Percentiles rank a stretch among this genome's conserved stretches.
phyloP scores from a whole-genome alignment of 768 basidiomycete species.

The Collybiopsis luxurians region DNA sequence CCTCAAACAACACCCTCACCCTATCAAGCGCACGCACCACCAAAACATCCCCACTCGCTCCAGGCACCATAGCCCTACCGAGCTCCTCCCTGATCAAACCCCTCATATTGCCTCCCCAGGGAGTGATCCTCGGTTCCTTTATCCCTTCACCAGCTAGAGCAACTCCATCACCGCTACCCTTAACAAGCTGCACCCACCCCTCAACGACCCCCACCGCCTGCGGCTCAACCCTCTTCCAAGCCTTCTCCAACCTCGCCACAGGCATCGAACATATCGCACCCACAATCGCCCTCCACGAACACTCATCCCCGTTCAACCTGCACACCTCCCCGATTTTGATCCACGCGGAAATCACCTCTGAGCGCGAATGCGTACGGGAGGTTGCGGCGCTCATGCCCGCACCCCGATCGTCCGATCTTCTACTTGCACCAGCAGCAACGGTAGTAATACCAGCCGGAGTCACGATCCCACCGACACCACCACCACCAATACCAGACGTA shows the following conservation, averaged over 20 bases:
- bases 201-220: slow-evolving; percentile 57
- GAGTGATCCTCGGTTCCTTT: slow-evolving; percentile 49
- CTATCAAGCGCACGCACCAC: slow-evolving; percentile 35
- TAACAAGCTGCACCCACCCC: slow-evolving; percentile 55
- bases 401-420: slow-evolving; percentile 31
- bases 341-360: slow-evolving; percentile 74
- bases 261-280: slow-evolving; percentile 71
- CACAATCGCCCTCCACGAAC: slow-evolving; percentile 74
- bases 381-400: slow-evolving; percentile 23
- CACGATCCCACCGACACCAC: too few species aligned
- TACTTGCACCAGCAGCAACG: slow-evolving; percentile 8
- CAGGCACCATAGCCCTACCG: slow-evolving; percentile 35
- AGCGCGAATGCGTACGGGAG: slow-evolving; percentile 66
- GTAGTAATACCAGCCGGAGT: neutral
- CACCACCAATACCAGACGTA: too few species aligned
- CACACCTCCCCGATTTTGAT: slow-evolving; percentile 70
- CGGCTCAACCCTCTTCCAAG: slow-evolving; percentile 73
- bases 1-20: slow-evolving; percentile 50
- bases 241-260: slow-evolving; percentile 74
- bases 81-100: slow-evolving; percentile 44
- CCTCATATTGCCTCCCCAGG: slow-evolving; percentile 68
- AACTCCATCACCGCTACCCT: slow-evolving; percentile 10
- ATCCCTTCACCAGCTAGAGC: slow-evolving; percentile 27
- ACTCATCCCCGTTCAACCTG: slow-evolving; percentile 71
- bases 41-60: slow-evolving; percentile 42